phyloP scores from a whole-genome alignment of 164 flowering plant species.

The Santalum album region DNA sequence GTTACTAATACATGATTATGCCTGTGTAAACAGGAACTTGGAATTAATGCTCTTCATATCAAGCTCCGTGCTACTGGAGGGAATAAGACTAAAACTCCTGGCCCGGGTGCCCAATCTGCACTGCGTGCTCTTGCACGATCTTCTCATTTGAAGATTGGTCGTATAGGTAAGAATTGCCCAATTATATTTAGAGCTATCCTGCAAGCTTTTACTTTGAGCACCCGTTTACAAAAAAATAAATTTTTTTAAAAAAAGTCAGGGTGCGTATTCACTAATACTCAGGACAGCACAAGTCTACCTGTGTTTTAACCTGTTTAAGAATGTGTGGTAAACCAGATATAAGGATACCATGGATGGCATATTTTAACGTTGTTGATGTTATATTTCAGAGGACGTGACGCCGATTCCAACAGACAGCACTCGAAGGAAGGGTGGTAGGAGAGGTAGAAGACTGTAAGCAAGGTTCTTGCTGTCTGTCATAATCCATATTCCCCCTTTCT shows the following conservation, averaged over 20 bases:
- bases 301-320: neutral
- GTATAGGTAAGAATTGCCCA: slow-evolving; percentile 45
- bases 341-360: neutral
- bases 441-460: slow-evolving; percentile 33
- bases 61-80: slow-evolving; percentile 93
- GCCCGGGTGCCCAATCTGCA: slow-evolving; percentile 93
- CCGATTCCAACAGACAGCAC: slow-evolving; percentile 62
- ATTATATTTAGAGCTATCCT: no score
- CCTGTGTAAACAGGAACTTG: slow-evolving; percentile 49
- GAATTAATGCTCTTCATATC: slow-evolving; percentile 76
- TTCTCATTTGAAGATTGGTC: slow-evolving; percentile 73
- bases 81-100: slow-evolving; percentile 88
- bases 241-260: no score
- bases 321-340: neutral
- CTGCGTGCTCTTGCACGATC: slow-evolving; percentile 87
- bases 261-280: no score
- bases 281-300: no score
- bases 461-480: neutral
- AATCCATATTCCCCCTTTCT: no score
- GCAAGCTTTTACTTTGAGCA: no score
- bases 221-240: no score
- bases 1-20: no score
- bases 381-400: slow-evolving; percentile 54
- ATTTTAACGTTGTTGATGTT: neutral
- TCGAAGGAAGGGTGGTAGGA: slow-evolving; percentile 61